These are phyloP conservation scores for Jimgerdemannia lactiflua DNA, from an alignment of 192 early-diverging fungal genomes.

Conservation along the genomic window DNA sequence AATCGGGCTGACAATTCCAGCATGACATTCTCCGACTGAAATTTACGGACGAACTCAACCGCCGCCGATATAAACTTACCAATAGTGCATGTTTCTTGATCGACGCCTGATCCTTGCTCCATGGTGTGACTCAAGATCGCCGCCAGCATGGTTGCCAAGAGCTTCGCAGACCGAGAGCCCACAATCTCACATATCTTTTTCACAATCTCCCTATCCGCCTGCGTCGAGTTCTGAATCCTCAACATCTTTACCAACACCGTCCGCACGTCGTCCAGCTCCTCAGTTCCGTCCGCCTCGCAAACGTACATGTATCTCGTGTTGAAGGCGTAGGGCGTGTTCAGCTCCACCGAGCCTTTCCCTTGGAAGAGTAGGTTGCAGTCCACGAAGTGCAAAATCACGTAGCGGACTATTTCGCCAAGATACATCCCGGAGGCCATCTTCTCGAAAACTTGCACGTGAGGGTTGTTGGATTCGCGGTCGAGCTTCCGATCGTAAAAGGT, in stretches of 20 bases:
- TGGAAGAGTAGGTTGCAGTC: slow-evolving; percentile 73
- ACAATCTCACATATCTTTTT: slow-evolving; percentile 76
- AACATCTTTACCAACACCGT: slow-evolving; percentile 72
- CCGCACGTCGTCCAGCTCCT: slow-evolving; percentile 56
- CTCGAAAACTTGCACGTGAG: slow-evolving; percentile 79
- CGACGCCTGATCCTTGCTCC: slow-evolving; percentile 19
- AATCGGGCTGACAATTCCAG: not conserved
- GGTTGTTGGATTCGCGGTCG: slow-evolving; percentile 79
- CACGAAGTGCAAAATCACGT: slow-evolving; percentile 72
- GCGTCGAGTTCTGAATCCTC: slow-evolving; percentile 58
- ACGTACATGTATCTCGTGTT: slow-evolving; percentile 71
- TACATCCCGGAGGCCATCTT: slow-evolving; percentile 95
- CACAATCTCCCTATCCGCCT: slow-evolving; percentile 77
- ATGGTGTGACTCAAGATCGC: slow-evolving; percentile 45
- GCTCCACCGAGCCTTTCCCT: slow-evolving; percentile 48
- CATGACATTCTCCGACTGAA: slow-evolving; percentile 1
- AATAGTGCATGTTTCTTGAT: slow-evolving; percentile 24
- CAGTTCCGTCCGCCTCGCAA: slow-evolving; percentile 67
- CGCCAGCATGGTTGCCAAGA: slow-evolving; percentile 63
- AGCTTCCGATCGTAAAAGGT: slow-evolving; percentile 78
- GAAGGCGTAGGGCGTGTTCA: slow-evolving; percentile 70
- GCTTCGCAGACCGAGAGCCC: slow-evolving; percentile 68
- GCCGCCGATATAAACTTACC: slow-evolving; percentile 27
- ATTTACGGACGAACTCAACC: too few relatives aligned
- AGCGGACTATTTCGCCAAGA: slow-evolving; percentile 82